Percentiles rank a stretch among this genome's conserved stretches.
These are phyloP conservation scores for Avena sativa DNA, from an alignment of 176 grass and related monocot genomes.

Conservation along the genomic window DNA sequence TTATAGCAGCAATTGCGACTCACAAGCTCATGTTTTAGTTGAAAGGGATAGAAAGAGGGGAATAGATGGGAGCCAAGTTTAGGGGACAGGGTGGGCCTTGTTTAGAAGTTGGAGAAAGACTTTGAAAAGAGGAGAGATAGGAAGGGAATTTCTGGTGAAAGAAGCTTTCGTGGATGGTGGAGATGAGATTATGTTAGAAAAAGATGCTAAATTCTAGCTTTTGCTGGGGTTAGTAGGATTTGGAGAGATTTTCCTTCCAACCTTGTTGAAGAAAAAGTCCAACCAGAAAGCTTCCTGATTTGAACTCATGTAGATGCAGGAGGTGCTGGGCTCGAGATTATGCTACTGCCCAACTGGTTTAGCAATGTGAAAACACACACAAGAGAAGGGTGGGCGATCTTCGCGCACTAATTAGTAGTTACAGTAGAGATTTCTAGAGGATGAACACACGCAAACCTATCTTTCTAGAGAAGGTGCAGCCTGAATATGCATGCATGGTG, in stretches of 20 bases:
- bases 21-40: conserved; percentile 46
- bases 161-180: conserved; percentile 69
- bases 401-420: conserved; percentile 44
- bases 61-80: conserved; percentile 44
- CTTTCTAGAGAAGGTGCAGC: conserved; percentile 41
- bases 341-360: conserved; percentile 31
- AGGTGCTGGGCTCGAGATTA: conserved; percentile 34
- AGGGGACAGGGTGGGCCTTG: conserved; percentile 68
- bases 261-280: conserved; percentile 51
- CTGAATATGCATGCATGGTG: conserved; percentile 24
- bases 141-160: conserved; percentile 56
- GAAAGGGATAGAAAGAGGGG: conserved; percentile 52
- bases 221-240: conserved; percentile 67
- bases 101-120: conserved; percentile 69
- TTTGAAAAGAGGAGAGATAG: conserved; percentile 50
- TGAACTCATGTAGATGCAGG: conserved; percentile 55
- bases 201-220: conserved; percentile 52
- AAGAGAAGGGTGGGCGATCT: conserved; percentile 46
- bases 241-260: conserved; percentile 71
- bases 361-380: conserved; percentile 40
- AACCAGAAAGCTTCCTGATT: conserved; percentile 47
- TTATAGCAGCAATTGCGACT: conserved; percentile 28
- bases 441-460: conserved; percentile 20
- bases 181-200: conserved; percentile 63
- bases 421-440: conserved; percentile 48